A percentile compares a stretch with the other conserved stretches of the same genome.
Evolutionary conservation across 176 grass and related monocot genomes (phyloP).

Genomic region (Triticum turgidum): DNA sequence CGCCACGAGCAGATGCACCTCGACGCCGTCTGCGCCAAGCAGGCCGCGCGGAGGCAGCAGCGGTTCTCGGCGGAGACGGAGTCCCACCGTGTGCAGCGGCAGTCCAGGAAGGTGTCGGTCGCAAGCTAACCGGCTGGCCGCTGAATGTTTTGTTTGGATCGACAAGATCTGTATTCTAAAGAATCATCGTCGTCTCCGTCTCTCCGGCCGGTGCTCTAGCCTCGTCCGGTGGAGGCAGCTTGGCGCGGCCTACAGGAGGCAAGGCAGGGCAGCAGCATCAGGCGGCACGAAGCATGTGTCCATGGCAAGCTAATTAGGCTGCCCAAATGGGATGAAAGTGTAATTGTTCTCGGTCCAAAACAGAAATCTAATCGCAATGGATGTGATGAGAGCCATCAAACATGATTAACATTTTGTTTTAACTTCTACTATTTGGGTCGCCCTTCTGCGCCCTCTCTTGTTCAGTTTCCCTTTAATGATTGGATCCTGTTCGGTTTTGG

Average conservation of each 20-base stretch:
- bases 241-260: background rate
- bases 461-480: background rate
- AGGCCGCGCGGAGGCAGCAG: background rate
- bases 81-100: background rate
- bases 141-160: too few relatives aligned
- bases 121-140: background rate
- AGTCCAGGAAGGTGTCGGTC: slow-evolving; percentile 28
- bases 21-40: slow-evolving; percentile 29
- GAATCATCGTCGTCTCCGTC: background rate
- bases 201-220: background rate
- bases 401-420: background rate
- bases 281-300: background rate
- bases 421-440: background rate
- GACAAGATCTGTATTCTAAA: background rate
- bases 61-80: background rate
- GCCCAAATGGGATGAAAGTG: background rate
- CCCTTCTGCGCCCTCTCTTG: background rate
- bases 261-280: background rate
- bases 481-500: background rate
- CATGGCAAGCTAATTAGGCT: background rate
- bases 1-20: slow-evolving; percentile 67
- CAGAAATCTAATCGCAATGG: too few relatives aligned
- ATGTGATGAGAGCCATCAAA: background rate
- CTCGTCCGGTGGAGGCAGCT: too few relatives aligned
- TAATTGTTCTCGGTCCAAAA: background rate